Percentiles rank a stretch among this genome's conserved stretches.
phyloP scores from a whole-genome alignment of 2,329 filamentous ascomycete genomes.

The Colletotrichum lentis region DNA sequence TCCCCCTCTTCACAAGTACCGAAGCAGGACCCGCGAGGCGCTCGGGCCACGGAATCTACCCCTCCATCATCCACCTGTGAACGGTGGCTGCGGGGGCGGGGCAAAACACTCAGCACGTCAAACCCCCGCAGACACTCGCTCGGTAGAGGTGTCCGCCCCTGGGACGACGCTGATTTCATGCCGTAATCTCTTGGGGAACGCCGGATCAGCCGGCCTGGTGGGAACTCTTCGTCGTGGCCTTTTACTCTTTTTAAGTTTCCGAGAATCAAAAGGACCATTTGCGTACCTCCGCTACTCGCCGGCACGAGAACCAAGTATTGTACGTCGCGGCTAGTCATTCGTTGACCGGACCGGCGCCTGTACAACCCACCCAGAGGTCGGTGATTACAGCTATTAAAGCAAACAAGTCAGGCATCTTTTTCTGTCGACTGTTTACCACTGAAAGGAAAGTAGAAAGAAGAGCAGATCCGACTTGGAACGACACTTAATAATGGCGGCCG shows the following conservation, averaged over 20 bases:
- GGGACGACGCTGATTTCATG: neutral
- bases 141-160: neutral
- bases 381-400: slow-evolving; percentile 29
- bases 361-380: slow-evolving; percentile 20
- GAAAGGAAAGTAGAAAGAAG: neutral
- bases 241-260: neutral
- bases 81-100: slow-evolving; percentile 23
- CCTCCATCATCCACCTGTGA: neutral
- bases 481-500: slow-evolving; percentile 18
- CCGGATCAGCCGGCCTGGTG: neutral
- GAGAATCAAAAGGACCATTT: neutral
- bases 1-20: slow-evolving; percentile 14
- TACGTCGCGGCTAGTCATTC: neutral
- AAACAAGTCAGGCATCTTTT: neutral
- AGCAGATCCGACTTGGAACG: neutral
- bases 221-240: neutral
- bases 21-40: slow-evolving; percentile 7
- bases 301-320: neutral
- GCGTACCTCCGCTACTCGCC: neutral
- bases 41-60: slow-evolving; percentile 1
- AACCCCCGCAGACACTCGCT: neutral
- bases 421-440: neutral
- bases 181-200: neutral
- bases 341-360: neutral
- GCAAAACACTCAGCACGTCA: slow-evolving; percentile 5